These are phyloP conservation scores for Alternaria sp. DNA, from an alignment of 2,329 filamentous ascomycete species.

Conservation along the genomic window DNA sequence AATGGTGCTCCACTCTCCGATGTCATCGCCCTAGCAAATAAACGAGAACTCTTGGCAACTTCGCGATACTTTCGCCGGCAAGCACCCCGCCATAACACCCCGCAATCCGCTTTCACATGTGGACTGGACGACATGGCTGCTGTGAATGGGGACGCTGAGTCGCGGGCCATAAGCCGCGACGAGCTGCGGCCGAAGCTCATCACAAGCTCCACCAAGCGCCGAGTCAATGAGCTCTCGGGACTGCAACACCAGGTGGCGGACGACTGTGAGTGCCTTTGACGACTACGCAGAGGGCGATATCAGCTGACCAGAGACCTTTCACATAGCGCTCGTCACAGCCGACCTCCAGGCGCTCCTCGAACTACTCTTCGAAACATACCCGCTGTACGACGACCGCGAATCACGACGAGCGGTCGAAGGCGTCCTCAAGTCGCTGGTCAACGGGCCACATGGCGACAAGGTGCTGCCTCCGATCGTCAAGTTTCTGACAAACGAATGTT, in stretches of 20 bases:
- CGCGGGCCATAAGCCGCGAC: conserved; percentile 44
- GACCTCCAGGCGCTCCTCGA: conserved; percentile 67
- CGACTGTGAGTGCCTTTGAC: conserved; percentile 51
- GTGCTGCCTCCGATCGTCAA: conserved; percentile 71
- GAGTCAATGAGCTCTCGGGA: conserved; percentile 55
- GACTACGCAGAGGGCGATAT: background rate
- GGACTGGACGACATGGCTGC: conserved; percentile 48
- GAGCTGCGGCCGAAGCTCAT: conserved; percentile 54
- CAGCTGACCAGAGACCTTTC: conserved; percentile 22
- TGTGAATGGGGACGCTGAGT: conserved; percentile 47
- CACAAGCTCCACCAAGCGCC: conserved; percentile 59
- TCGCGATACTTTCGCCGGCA: conserved; percentile 22
- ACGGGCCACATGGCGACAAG: conserved; percentile 64
- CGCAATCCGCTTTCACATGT: conserved; percentile 38
- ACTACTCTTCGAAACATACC: conserved; percentile 85
- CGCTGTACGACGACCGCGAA: conserved; percentile 83
- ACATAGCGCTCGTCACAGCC: conserved; percentile 51
- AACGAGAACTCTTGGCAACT: conserved; percentile 33
- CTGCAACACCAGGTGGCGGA: conserved; percentile 55
- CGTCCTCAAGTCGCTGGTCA: conserved; percentile 76
- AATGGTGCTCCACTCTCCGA: conserved; percentile 28
- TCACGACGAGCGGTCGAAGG: conserved; percentile 85
- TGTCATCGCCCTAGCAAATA: conserved; percentile 28
- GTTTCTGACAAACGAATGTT: conserved; percentile 74
- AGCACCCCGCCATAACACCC: conserved; percentile 38